phyloP scores from a whole-genome alignment of 2,329 filamentous ascomycete species.

The Alternaria triticina region DNA sequence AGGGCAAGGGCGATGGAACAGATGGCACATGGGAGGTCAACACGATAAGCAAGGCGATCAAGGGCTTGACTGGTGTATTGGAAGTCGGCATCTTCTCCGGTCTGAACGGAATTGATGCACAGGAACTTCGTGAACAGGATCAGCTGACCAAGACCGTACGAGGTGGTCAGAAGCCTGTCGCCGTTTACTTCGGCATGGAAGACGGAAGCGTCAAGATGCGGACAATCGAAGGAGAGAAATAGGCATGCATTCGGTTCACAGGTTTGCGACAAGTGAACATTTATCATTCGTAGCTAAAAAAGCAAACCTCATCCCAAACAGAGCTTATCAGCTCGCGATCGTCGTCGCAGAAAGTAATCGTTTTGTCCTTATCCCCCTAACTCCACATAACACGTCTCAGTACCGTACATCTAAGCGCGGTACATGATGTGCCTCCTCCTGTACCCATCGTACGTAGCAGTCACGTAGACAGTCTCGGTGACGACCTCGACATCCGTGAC shows the following conservation, averaged over 20 bases:
- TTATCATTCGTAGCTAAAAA: constrained; percentile 6
- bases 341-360: constrained; percentile 17
- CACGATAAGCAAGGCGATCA: constrained; percentile 74
- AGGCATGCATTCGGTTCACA: background rate
- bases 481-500: constrained; percentile 29
- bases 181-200: constrained; percentile 92
- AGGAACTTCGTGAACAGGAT: constrained; percentile 51
- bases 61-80: constrained; percentile 82
- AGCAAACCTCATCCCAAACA: constrained; percentile 12
- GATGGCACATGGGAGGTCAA: constrained; percentile 82
- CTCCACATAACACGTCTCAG: background rate
- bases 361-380: background rate
- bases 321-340: constrained; percentile 19
- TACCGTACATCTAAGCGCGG: constrained; percentile 3
- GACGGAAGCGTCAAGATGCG: constrained; percentile 57
- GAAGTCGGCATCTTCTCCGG: constrained; percentile 93
- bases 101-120: constrained; percentile 73
- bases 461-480: constrained; percentile 37
- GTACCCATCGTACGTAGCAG: constrained; percentile 22
- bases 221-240: constrained; percentile 36
- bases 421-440: constrained; percentile 6
- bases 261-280: background rate
- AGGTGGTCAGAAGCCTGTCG: constrained; percentile 83
- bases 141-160: constrained; percentile 49
- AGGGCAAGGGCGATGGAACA: constrained; percentile 59